Conservation (phyloP, 768 basidiomycete species). For the Panaeolus papilionaceus region DNA sequence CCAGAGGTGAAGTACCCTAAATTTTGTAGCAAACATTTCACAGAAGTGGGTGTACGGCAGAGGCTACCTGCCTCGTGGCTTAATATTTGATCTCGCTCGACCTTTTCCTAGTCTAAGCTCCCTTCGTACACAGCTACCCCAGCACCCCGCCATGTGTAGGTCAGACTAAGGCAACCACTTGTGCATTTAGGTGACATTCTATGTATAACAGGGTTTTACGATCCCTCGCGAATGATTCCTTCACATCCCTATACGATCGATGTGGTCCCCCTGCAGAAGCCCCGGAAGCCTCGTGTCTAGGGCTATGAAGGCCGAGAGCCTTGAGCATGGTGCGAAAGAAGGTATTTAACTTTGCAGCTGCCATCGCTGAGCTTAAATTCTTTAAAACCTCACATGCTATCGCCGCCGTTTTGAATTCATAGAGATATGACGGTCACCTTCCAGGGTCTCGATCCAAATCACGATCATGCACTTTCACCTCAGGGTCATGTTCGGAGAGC, state of each 20-base stretch:
- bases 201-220: background rate
- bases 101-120: background rate
- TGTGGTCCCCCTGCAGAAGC: background rate
- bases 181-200: background rate
- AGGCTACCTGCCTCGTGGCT: background rate
- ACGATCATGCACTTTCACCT: too few species aligned
- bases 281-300: background rate
- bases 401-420: background rate
- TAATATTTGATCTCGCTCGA: too few species aligned
- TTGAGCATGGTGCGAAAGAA: background rate
- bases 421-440: background rate
- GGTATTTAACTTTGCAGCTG: background rate
- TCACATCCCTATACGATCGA: background rate
- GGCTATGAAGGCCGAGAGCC: slow-evolving; percentile 1
- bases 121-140: too few species aligned
- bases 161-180: background rate
- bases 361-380: background rate
- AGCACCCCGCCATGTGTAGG: background rate
- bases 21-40: too few species aligned
- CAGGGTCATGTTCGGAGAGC: too few species aligned
- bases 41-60: too few species aligned
- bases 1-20: too few species aligned
- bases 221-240: background rate
- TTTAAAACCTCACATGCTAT: background rate
- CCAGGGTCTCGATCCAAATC: background rate